Evolutionary conservation across 371 early-diverging fungal species (phyloP).

Genomic region (Syncephalastrum racemosum): DNA sequence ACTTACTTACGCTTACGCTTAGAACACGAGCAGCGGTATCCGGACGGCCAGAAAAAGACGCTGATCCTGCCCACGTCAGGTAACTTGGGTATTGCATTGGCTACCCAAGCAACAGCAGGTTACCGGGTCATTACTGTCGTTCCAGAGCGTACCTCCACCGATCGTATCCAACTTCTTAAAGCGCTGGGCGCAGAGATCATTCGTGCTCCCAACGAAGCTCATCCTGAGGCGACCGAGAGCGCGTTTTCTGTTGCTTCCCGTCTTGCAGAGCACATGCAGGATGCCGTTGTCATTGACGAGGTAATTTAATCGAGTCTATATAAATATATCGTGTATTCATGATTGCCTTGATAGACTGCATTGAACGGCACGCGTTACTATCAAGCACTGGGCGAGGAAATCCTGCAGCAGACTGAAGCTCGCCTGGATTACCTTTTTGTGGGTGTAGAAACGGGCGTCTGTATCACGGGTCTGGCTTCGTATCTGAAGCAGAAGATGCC

Average conservation of each 20-base stretch:
- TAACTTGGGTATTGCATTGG: slow-evolving; percentile 58
- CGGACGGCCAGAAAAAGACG: slow-evolving; percentile 33
- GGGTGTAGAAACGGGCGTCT: slow-evolving; percentile 73
- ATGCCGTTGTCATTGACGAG: slow-evolving; percentile 72
- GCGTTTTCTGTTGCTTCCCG: slow-evolving; percentile 65
- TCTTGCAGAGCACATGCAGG: slow-evolving; percentile 53
- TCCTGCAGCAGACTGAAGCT: slow-evolving; percentile 60
- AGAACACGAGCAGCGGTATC: slow-evolving; percentile 12
- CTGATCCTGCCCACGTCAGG: slow-evolving; percentile 76
- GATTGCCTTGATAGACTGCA: slow-evolving; percentile 15
- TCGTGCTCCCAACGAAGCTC: slow-evolving; percentile 72
- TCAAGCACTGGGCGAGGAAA: slow-evolving; percentile 62
- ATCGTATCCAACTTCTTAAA: slow-evolving; percentile 73
- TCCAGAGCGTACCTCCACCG: slow-evolving; percentile 74
- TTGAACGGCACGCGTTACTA: slow-evolving; percentile 24
- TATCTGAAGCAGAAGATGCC: slow-evolving; percentile 58
- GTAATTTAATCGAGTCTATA: slow-evolving; percentile 27
- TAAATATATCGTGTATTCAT: background rate
- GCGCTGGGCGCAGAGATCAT: slow-evolving; percentile 77
- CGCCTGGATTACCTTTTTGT: slow-evolving; percentile 66
- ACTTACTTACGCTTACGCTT: background rate
- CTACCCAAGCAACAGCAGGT: slow-evolving; percentile 44
- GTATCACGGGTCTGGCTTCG: slow-evolving; percentile 62
- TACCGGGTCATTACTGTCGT: slow-evolving; percentile 64
- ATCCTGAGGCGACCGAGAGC: slow-evolving; percentile 73